Evolutionary conservation across 306 rosid species (phyloP), one percentile per base, ranked within the genome.

Genomic region (Psophocarpus tetragonolobus): DNA sequence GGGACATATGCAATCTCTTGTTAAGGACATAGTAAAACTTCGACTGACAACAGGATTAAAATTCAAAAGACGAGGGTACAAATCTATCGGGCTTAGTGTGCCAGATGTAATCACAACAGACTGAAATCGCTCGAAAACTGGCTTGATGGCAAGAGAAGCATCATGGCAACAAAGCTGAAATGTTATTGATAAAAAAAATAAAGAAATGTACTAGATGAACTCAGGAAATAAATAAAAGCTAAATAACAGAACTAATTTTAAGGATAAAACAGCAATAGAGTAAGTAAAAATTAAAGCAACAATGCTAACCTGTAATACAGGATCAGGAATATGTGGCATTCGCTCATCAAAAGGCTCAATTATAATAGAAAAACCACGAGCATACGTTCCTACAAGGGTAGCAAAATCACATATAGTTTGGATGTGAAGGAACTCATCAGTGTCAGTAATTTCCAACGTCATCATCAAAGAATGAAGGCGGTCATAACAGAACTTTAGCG

Each of bases 271-370:
- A 71, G 30, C 42, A 54, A 66, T 11, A 18, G 26, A 18, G 35
- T 24, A 30, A 17, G 68, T 42, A 67, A 53, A 76, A 38, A 62
- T 26, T 38, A 81, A 21, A 81, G 42, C 24, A 80, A 38, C 30
- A 80, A 24, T 2, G 71, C 88, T 27, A 60, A 92, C 98, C 96
- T 95, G 98, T 78, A 92, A 86, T 73, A 95, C 92, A 63, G 98
- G 98, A 81, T 95, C 98, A 51, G 97, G 98, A 92, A 95, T 91
- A 83, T 95, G 97, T 1, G 97, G 97, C 98, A 95, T 95, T 87
- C 98, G 86, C 87, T 95, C 98, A 64, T 95, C 98, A 83, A 82
- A 88, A 44, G 98, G 98, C 73, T 95, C 97, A 71, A 92, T 92
- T 85, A 92, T 95, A 54, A 95, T 81, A 18, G 97, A 92, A 82